These are phyloP conservation scores for Hymenoscyphus occultus DNA, from an alignment of 2,329 filamentous ascomycete genomes.

Conservation along the genomic window DNA sequence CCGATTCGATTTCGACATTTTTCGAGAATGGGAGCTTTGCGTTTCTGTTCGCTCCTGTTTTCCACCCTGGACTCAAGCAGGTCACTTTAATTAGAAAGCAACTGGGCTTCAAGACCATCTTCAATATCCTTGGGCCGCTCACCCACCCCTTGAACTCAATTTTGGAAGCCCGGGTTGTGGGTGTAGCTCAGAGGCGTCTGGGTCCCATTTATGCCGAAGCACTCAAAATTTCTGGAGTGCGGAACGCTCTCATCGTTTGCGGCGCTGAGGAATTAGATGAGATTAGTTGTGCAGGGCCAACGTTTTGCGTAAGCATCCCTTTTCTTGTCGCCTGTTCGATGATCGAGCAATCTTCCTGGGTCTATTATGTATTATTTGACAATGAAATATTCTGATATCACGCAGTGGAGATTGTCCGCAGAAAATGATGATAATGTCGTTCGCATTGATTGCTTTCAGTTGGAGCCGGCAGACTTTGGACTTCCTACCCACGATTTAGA, in stretches of 20 bases:
- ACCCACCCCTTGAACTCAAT: conserved; percentile 86
- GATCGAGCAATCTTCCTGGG: conserved; percentile 31
- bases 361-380: conserved; percentile 29
- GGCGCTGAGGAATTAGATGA: conserved; percentile 95
- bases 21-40: conserved; percentile 85
- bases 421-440: conserved; percentile 38
- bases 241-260: conserved; percentile 87
- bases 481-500: conserved; percentile 70
- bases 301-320: conserved; percentile 81
- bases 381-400: background rate
- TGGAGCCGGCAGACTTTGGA: conserved; percentile 83
- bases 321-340: conserved; percentile 40
- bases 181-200: conserved; percentile 85
- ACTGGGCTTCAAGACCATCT: conserved; percentile 92
- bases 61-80: conserved; percentile 92
- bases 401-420: background rate
- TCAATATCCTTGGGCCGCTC: conserved; percentile 92
- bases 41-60: conserved; percentile 93
- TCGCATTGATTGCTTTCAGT: conserved; percentile 70
- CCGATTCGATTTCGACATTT: conserved; percentile 66
- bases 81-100: conserved; percentile 82
- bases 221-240: conserved; percentile 70
- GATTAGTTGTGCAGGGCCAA: conserved; percentile 84
- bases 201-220: conserved; percentile 88
- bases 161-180: conserved; percentile 89